Percentiles rank a stretch among this genome's conserved stretches.
phyloP scores from a whole-genome alignment of 164 flowering plant species.

The Warburgia ugandensis region DNA sequence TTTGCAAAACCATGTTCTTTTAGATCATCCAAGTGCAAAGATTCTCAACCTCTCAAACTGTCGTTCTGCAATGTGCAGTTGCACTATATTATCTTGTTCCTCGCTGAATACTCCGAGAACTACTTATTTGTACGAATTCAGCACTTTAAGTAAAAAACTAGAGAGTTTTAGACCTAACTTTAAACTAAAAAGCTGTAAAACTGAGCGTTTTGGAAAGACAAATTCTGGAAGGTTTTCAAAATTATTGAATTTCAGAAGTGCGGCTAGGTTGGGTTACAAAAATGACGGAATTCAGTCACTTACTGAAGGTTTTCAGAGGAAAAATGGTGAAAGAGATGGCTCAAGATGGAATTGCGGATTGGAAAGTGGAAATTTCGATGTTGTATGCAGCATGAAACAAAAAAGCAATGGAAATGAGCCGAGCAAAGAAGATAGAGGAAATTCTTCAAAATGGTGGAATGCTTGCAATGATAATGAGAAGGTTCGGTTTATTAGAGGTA shows the following conservation, averaged over 20 bases:
- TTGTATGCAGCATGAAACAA: background rate
- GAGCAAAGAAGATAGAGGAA: too few species aligned
- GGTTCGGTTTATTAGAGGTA: background rate
- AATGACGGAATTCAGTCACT: background rate
- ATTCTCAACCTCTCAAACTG: too few species aligned
- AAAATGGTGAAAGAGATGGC: background rate
- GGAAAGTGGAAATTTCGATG: background rate
- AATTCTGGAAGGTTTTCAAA: background rate
- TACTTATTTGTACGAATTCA: background rate
- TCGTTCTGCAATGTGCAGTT: too few species aligned
- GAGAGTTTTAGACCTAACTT: background rate
- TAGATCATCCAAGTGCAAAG: too few species aligned
- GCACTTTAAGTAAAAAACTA: background rate
- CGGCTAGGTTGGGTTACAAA: background rate
- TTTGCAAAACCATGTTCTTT: too few species aligned
- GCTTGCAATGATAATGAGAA: too few species aligned
- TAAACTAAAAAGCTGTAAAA: background rate
- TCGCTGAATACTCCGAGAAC: background rate
- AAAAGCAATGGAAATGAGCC: background rate
- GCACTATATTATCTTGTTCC: conserved; percentile 1
- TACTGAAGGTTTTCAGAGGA: too few species aligned
- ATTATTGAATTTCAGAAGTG: background rate
- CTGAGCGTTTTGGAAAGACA: background rate
- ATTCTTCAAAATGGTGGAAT: too few species aligned
- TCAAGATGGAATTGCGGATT: background rate